Evolutionary conservation across 352 stramenopile genomes (phyloP), one percentile per base, ranked within the genome.

Genomic region (Pythium biforme): DNA sequence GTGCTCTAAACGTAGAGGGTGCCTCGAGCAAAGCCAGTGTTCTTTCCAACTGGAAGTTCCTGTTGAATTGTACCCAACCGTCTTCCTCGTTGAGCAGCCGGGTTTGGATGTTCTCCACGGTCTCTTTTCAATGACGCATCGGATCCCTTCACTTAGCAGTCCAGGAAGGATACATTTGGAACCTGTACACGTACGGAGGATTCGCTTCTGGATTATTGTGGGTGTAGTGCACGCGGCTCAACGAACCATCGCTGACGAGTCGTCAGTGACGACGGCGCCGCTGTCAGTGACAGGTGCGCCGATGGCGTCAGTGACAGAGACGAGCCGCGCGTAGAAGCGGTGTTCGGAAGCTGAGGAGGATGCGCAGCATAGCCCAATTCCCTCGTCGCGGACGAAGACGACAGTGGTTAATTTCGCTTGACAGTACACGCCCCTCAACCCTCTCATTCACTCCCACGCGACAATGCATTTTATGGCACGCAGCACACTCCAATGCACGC

Each of bases 271-370:
- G 34, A 39, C 27, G 53, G 37, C 37, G 37, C n/a, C 50, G 22
- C 43, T 53, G 47, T 19, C n/a, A 9, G 33, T 23, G 56, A 56
- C 47, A 55, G 33, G 50, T 37, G 56, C 47, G 41, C 48, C 43
- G 20, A 9, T 65, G 58, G 48, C 49, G 58, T 58, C 58, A 65
- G 58, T 57, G 49, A 55, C 49, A 65, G 58, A 59, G 58, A 65
- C 47, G 31, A 59, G 49, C 20, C 40, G 15, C 5, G 20, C 3
- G 49, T 57, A 59, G 45, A 65, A 52, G 58, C 39, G 27, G 40
- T 43, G 57, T 19, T 29, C 43, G 4, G 23, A 47, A 39, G 56
- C 56, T 63, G 45, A 63, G 47, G 56, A 63, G 46, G 56, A 63
- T 63, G 56, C 56, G 31, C 47, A 7, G 1, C 31, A n/a, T n/a